phyloP scores from a whole-genome alignment of 768 basidiomycete genomes.

The Cantharellus anzutake region DNA sequence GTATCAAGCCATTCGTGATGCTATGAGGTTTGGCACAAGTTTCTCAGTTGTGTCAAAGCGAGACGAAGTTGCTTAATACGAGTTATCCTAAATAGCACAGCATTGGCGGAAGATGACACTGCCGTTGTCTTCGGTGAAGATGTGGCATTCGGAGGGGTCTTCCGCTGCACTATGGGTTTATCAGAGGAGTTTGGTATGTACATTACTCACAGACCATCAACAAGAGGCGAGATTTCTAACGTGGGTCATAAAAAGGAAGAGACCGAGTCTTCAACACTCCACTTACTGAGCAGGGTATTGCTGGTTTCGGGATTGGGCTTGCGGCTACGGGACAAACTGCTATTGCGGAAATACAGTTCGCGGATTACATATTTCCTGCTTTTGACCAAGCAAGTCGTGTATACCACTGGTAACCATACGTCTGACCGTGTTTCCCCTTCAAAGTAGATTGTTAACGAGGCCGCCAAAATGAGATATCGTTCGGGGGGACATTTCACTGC shows the following conservation, averaged over 20 bases:
- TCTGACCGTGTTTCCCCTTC: neutral
- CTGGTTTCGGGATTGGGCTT: conserved; percentile 82
- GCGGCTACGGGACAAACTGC: conserved; percentile 89
- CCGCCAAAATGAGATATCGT: conserved; percentile 81
- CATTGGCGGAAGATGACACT: conserved; percentile 64
- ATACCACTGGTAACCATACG: neutral
- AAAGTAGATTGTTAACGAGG: conserved; percentile 67
- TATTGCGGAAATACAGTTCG: conserved; percentile 78
- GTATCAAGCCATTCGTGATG: conserved; percentile 84
- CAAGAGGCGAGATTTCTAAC: neutral
- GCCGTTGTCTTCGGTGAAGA: conserved; percentile 79
- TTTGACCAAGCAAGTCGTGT: conserved; percentile 62
- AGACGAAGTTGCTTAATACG: neutral
- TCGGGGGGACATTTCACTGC: conserved; percentile 69
- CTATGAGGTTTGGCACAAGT: conserved; percentile 40
- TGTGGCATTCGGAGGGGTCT: conserved; percentile 88
- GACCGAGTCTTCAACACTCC: conserved; percentile 95
- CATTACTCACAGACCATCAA: neutral
- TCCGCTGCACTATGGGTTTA: conserved; percentile 84
- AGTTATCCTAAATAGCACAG: conserved; percentile 31
- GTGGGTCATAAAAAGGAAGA: conserved; percentile 30
- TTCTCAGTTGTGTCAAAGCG: neutral
- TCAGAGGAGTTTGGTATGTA: conserved; percentile 77
- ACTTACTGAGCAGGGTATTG: conserved; percentile 82
- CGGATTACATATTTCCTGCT: conserved; percentile 83